Percentiles rank a stretch among this genome's conserved stretches.
Evolutionary conservation across 1,284 basidiomycete species (phyloP).

Genomic region (Hortiboletus rubellus): DNA sequence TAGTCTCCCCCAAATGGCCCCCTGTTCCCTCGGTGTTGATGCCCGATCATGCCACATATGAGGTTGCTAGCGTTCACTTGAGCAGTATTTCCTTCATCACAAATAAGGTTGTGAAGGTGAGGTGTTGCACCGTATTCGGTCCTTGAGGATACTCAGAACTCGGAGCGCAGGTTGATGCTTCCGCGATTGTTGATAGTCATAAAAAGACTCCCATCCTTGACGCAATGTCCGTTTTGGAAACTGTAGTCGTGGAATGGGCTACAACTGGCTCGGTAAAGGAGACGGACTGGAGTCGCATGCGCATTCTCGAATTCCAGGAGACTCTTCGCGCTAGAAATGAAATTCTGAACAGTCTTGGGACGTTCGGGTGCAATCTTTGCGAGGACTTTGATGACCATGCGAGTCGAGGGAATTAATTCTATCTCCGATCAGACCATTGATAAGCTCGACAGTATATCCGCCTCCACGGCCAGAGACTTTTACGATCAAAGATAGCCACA

Average conservation of each 20-base stretch:
- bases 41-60: slow-evolving; percentile 63
- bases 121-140: slow-evolving; percentile 8
- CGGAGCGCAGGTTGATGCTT: slow-evolving; percentile 62
- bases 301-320: slow-evolving; percentile 93
- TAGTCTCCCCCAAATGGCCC: slow-evolving; percentile 77
- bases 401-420: slow-evolving; percentile 10
- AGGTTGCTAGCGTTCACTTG: slow-evolving; percentile 67
- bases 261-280: slow-evolving; percentile 56
- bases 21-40: slow-evolving; percentile 49
- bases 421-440: slow-evolving; percentile 6
- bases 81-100: slow-evolving; percentile 82
- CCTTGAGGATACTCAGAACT: slow-evolving; percentile 4
- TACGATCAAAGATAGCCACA: slow-evolving; percentile 71
- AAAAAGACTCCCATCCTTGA: slow-evolving; percentile 64
- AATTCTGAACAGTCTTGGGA: slow-evolving; percentile 45
- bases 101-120: slow-evolving; percentile 69
- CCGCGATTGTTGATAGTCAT: slow-evolving; percentile 64
- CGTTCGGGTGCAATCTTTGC: slow-evolving; percentile 57
- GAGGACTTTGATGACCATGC: slow-evolving; percentile 56
- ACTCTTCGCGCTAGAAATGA: slow-evolving; percentile 62
- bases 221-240: slow-evolving; percentile 49
- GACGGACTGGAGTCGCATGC: slow-evolving; percentile 82
- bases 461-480: slow-evolving; percentile 72
- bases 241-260: slow-evolving; percentile 58
- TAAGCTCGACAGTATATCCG: slow-evolving; percentile 61